Base-by-base conservation (phyloP, 1,284 basidiomycete genomes). In the Tilletiaria anomala region DNA sequence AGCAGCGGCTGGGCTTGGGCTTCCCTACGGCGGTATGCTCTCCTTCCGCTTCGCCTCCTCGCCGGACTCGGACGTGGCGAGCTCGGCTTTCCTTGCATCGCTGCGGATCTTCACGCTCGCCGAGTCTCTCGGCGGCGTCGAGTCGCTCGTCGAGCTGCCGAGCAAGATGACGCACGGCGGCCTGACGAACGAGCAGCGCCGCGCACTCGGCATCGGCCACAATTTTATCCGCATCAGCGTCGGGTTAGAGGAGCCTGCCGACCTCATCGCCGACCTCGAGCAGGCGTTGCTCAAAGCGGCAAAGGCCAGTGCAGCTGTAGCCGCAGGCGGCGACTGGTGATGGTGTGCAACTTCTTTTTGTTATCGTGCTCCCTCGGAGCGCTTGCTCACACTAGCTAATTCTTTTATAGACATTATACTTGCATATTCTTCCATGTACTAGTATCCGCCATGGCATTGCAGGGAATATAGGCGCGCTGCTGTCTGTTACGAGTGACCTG, bases 101-200 rank as follows among this genome's bases (percentile, higher is more conserved):
- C 73, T 80, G 23, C 69, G 76, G 32, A 65, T 91, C 35, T 89
- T 93, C 63, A 77, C 80, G 11, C 74, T 96, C 14, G 89, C 89
- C 2, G 88, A 93, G 72, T 80, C 77, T 36, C 70, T 94, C 4
- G 89, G 89, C 2, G 89, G 88, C 0, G 84, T 93, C 12, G 89
- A 96, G 74, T 81, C 78, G 65, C 70, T 93, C 39, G 82, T 82
- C 5, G 86, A 91, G 69, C 75, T 54, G 32, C 68, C 68, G 14
- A 53, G 59, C 31, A 58, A 55, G 53, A 70, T 70, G 69, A 70
- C 69, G 4, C 69, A 70, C 48, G 68, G 61, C 15, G 60, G 58
- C 8, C 56, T 93, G 82, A 88, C 86, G n/a, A 80, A 84, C 61
- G 80, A 57, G 36, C 57, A 61, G 44, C 42, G 58, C 32, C 43